A percentile compares a stretch with the other conserved stretches of the same genome.
Conservation (phyloP, 2,329 filamentous ascomycete genomes). For the Alternaria brassicicola region DNA sequence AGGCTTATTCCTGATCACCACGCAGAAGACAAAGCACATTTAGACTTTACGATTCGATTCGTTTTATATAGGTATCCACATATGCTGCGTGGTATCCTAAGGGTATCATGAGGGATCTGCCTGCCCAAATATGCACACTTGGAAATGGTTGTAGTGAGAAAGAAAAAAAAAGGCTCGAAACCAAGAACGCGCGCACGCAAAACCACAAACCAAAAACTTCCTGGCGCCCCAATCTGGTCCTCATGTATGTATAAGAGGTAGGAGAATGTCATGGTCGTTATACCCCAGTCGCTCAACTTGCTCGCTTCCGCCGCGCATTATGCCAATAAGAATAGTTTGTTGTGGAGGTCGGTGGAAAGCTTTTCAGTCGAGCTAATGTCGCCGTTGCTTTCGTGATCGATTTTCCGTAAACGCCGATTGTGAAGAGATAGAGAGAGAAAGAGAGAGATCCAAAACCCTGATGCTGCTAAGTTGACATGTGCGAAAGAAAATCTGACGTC, state of each 20-base stretch:
- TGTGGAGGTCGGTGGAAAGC: background rate
- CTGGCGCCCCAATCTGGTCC: slow-evolving; percentile 13
- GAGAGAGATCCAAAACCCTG: slow-evolving; percentile 8
- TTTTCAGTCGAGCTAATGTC: background rate
- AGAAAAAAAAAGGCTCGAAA: background rate
- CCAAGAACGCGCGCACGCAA: background rate
- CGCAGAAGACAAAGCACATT: background rate
- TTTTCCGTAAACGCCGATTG: slow-evolving; percentile 14
- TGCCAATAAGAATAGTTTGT: slow-evolving; percentile 13
- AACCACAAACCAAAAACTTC: slow-evolving; percentile 13
- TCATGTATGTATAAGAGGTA: slow-evolving; percentile 15
- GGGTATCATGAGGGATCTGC: slow-evolving; percentile 31
- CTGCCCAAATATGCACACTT: slow-evolving; percentile 30
- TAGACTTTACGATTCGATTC: slow-evolving; percentile 26
- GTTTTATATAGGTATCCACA: slow-evolving; percentile 24
- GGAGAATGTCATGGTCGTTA: slow-evolving; percentile 17
- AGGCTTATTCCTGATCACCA: background rate
- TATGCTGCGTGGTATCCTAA: slow-evolving; percentile 22
- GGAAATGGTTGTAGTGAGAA: slow-evolving; percentile 6
- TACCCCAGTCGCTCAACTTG: slow-evolving; percentile 2
- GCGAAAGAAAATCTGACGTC: slow-evolving; percentile 14
- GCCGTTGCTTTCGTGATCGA: slow-evolving; percentile 13
- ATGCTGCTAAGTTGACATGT: slow-evolving; percentile 19
- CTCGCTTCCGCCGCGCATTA: slow-evolving; percentile 15
- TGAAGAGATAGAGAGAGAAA: slow-evolving; percentile 12